Percentiles rank a stretch among this genome's conserved stretches.
phyloP scores from a whole-genome alignment of 2,329 filamentous ascomycete genomes.

The Mollisia scopiformis region DNA sequence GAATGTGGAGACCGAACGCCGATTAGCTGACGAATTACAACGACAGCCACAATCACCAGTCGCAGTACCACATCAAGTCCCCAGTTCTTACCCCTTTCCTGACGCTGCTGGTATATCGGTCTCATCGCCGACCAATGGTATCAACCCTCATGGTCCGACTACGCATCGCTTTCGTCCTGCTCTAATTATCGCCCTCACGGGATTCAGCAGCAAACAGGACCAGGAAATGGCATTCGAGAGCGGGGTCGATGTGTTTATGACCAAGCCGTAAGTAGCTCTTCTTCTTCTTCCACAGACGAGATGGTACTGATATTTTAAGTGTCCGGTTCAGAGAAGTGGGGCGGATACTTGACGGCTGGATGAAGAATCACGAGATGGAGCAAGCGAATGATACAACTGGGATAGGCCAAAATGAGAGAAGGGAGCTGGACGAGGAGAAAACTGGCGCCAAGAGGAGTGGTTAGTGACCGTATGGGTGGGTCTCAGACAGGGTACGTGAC shows the following conservation, averaged over 20 bases:
- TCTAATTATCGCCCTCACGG: slow-evolving; percentile 55
- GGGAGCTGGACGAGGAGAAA: not conserved
- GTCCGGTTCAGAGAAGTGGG: slow-evolving; percentile 37
- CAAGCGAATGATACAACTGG: not conserved
- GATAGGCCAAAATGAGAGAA: not conserved
- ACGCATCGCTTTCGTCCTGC: slow-evolving; percentile 30
- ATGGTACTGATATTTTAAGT: not conserved
- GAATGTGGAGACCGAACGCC: slow-evolving; percentile 42
- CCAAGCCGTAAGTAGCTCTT: slow-evolving; percentile 43
- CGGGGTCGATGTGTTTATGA: slow-evolving; percentile 56
- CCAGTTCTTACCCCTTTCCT: not conserved
- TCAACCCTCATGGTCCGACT: slow-evolving; percentile 37
- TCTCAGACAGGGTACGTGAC: no score
- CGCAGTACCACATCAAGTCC: not conserved
- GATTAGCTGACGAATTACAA: slow-evolving; percentile 23
- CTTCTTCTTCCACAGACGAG: not conserved
- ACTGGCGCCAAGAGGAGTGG: slow-evolving; percentile 9
- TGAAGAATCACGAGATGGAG: slow-evolving; percentile 7
- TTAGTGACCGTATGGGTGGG: no score
- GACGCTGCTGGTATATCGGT: not conserved
- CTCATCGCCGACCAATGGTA: not conserved
- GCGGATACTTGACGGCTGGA: slow-evolving; percentile 27
- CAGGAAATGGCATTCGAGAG: slow-evolving; percentile 51
- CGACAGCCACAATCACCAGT: slow-evolving; percentile 16
- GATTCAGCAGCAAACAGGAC: slow-evolving; percentile 50